Evolutionary conservation across 208 protist genomes (phyloP).

Genomic region (Crithidia mellificae): DNA sequence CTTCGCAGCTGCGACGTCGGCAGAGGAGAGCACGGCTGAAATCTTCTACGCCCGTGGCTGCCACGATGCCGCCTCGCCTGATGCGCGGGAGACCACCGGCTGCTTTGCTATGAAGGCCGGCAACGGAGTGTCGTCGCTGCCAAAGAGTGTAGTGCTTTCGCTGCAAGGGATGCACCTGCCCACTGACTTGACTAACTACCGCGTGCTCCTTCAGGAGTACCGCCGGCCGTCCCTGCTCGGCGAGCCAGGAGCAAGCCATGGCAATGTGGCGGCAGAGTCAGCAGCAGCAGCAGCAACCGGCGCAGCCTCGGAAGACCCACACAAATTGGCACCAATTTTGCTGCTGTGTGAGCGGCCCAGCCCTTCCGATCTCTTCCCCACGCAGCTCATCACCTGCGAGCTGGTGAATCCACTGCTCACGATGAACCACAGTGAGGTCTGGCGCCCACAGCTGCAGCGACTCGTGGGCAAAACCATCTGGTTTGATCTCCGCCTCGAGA

Average conservation of each 20-base stretch:
- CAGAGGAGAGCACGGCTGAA: slow-evolving; percentile 23
- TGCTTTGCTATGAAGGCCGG: slow-evolving; percentile 45
- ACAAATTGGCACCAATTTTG: slow-evolving; percentile 1
- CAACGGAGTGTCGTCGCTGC: neutral
- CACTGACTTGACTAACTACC: slow-evolving; percentile 17
- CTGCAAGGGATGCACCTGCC: slow-evolving; percentile 65
- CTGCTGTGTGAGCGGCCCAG: slow-evolving; percentile 39
- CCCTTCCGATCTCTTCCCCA: slow-evolving; percentile 55
- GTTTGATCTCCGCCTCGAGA: slow-evolving; percentile 33
- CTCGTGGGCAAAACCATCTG: slow-evolving; percentile 11
- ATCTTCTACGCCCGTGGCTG: slow-evolving; percentile 66
- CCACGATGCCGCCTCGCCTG: slow-evolving; percentile 23
- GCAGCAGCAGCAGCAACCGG: no score
- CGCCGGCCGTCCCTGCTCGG: slow-evolving; percentile 21
- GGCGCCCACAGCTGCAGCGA: slow-evolving; percentile 20
- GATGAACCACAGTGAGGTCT: slow-evolving; percentile 9
- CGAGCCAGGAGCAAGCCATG: slow-evolving; percentile 3
- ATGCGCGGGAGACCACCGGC: slow-evolving; percentile 38
- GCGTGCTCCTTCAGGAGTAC: slow-evolving; percentile 31
- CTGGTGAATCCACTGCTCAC: slow-evolving; percentile 46
- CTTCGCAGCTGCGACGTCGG: neutral
- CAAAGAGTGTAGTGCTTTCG: slow-evolving; percentile 29
- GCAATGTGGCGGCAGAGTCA: no score
- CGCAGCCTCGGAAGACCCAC: no score
- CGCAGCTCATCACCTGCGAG: slow-evolving; percentile 64